Evolutionary conservation across 148 eudicot species (phyloP).

Genomic region (Bassia scoparia): DNA sequence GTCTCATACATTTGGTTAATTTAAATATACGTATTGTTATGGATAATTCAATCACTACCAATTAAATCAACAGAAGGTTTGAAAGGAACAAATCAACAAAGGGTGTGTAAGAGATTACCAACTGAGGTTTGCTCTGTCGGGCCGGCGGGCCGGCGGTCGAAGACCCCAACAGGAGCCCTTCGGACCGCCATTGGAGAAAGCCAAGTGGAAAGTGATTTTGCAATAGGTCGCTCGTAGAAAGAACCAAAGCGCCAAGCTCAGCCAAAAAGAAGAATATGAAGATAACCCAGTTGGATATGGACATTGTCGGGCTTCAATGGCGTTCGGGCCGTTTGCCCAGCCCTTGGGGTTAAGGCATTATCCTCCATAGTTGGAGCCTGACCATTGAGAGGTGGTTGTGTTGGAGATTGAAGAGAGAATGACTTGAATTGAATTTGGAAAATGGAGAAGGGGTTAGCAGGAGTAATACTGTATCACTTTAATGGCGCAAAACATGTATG

Average conservation of each 20-base stretch:
- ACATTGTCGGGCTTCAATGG: conserved; percentile 18
- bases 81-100: background rate
- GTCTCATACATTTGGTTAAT: too few species aligned
- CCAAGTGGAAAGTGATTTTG: conserved; percentile 82
- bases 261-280: conserved; percentile 36
- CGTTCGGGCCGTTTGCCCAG: conserved; percentile 74
- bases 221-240: conserved; percentile 65
- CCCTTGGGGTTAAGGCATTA: conserved; percentile 41
- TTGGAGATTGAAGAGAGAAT: conserved; percentile 4
- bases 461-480: too few species aligned
- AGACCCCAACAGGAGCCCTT: conserved; percentile 56
- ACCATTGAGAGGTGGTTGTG: conserved; percentile 44
- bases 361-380: conserved; percentile 73
- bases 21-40: too few species aligned
- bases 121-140: conserved; percentile 61
- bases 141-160: conserved; percentile 40
- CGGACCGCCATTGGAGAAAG: conserved; percentile 46
- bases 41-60: too few species aligned
- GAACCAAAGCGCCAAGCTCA: conserved; percentile 70
- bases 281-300: conserved; percentile 23
- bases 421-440: conserved; percentile 24
- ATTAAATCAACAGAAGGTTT: background rate
- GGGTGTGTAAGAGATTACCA: conserved; percentile 39
- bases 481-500: conserved; percentile 26
- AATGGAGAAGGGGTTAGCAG: too few species aligned